Evolutionary conservation across 2,329 filamentous ascomycete species (phyloP), one percentile per base, ranked within the genome.

Genomic region (Hysterium pulicare): DNA sequence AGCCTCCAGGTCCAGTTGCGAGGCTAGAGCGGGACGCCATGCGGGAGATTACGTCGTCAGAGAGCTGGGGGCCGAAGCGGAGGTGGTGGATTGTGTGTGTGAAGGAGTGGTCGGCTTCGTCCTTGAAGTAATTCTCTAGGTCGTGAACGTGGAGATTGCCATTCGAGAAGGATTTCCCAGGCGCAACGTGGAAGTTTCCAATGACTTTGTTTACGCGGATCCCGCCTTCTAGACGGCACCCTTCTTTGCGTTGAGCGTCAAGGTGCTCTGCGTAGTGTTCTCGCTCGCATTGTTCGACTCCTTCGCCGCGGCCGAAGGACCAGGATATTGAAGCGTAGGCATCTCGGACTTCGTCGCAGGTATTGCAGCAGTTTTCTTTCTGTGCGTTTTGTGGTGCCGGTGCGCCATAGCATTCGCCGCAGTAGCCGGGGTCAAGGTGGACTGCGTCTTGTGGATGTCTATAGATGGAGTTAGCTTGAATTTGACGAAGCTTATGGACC

Each of bases 71-170:
- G 5, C 93, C 93, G 60, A 98, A 98, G 42, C 90, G 85, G 47
- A 98, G 79, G 49, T 86, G 79, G 71, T 98, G 91, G 57, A 98
- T 86, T 38, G 74, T 76, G 71, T 98, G 93, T 8, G 84, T 85
- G 71, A 98, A 97, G 15, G 88, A 89, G 71, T 98, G 93, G 45
- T 79, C 75, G 44, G 80, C 75, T 40, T 79, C 76, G 42, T 84
- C 76, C 23, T 91, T 84, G 74, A 89, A 86, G 77, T 95, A 98
- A 74, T 93, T 95, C 69, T 95, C 90, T 50, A 98, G 76, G 63
- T 98, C 94, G 73, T 98, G 93, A 16, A 96, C 88, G 71, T 98
- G 93, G 81, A 97, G 86, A 72, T 95, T 95, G 54, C 89, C 90
- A 61, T 87, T 95, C 68, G 86, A 95, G 78, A 97, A 97, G 67